phyloP scores from a whole-genome alignment of 768 basidiomycete genomes.

The Psilocybe tampanensis region DNA sequence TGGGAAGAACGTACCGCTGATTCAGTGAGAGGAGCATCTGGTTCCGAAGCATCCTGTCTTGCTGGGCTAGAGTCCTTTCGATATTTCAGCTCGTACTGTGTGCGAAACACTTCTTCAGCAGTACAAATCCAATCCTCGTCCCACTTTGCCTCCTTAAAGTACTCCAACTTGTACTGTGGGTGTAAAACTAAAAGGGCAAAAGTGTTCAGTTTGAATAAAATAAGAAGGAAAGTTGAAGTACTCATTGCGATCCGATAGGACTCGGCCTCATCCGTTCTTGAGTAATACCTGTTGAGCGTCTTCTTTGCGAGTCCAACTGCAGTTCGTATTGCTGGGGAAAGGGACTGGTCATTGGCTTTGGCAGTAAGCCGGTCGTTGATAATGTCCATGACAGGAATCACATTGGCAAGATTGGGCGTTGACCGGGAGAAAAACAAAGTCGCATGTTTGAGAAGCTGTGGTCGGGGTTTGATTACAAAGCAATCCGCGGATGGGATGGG shows the following conservation, averaged over 20 bases:
- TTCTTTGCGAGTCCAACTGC: conserved; percentile 26
- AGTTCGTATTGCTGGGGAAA: conserved; percentile 23
- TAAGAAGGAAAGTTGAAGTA: conserved; percentile 17
- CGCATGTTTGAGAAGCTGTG: conserved; percentile 7
- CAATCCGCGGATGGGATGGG: not conserved
- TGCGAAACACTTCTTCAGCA: conserved; percentile 14
- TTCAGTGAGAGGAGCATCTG: not conserved
- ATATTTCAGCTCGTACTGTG: conserved; percentile 11
- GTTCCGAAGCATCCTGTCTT: too few relatives aligned
- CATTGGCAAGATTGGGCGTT: conserved; percentile 9
- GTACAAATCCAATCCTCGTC: conserved; percentile 16
- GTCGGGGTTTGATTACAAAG: not conserved
- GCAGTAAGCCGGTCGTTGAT: conserved; percentile 10
- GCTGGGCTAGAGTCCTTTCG: not conserved
- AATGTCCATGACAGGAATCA: conserved; percentile 15
- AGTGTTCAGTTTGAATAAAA: not conserved
- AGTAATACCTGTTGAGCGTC: conserved; percentile 35
- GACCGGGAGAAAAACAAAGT: conserved; percentile 11
- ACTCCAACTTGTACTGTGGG: conserved; percentile 22
- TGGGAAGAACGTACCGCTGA: not conserved
- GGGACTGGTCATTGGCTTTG: not conserved
- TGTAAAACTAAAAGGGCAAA: conserved; percentile 13
- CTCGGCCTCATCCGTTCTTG: conserved; percentile 31
- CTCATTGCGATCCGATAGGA: conserved; percentile 39
- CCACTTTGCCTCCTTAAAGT: conserved; percentile 23